Conservation (phyloP, 2,329 filamentous ascomycete genomes). For the Fusarium coffeatum region DNA sequence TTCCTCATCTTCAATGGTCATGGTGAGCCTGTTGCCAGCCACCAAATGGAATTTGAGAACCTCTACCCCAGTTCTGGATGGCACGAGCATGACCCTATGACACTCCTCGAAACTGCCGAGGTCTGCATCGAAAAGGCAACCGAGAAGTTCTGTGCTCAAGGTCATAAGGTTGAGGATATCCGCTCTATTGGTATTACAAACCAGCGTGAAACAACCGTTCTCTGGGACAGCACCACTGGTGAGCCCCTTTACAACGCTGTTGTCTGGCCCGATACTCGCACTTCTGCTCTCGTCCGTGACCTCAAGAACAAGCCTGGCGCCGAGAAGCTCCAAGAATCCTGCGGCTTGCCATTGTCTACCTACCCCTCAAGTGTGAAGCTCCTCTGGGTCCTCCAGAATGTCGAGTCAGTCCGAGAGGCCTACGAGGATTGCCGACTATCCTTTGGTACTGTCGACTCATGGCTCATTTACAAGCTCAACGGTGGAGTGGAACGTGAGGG, state of each 20-base stretch:
- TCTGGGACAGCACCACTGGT: constrained; percentile 85
- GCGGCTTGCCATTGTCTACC: constrained; percentile 86
- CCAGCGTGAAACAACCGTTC: constrained; percentile 87
- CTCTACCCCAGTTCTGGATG: constrained; percentile 87
- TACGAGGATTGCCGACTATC: constrained; percentile 81
- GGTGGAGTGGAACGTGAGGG: constrained; percentile 70
- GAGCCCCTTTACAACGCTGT: constrained; percentile 86
- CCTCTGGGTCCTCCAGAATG: constrained; percentile 81
- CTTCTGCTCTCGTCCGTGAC: constrained; percentile 77
- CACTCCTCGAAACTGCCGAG: constrained; percentile 80
- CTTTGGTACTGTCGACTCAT: constrained; percentile 90
- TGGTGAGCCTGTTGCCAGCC: constrained; percentile 81
- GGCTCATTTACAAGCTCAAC: constrained; percentile 88
- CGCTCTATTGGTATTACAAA: constrained; percentile 87
- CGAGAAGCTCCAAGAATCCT: constrained; percentile 75
- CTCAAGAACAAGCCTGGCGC: constrained; percentile 75
- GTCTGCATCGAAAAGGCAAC: constrained; percentile 83
- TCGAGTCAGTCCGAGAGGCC: constrained; percentile 74
- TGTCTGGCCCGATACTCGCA: constrained; percentile 91
- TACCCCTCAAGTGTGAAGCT: constrained; percentile 91
- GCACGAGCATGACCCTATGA: constrained; percentile 88
- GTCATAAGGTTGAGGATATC: constrained; percentile 75
- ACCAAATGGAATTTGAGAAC: constrained; percentile 89
- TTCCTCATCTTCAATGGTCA: constrained; percentile 90
- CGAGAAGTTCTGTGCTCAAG: constrained; percentile 75